These are phyloP conservation scores for Pseudocercospora fuligena DNA, from an alignment of 2,329 filamentous ascomycete genomes.

Conservation along the genomic window DNA sequence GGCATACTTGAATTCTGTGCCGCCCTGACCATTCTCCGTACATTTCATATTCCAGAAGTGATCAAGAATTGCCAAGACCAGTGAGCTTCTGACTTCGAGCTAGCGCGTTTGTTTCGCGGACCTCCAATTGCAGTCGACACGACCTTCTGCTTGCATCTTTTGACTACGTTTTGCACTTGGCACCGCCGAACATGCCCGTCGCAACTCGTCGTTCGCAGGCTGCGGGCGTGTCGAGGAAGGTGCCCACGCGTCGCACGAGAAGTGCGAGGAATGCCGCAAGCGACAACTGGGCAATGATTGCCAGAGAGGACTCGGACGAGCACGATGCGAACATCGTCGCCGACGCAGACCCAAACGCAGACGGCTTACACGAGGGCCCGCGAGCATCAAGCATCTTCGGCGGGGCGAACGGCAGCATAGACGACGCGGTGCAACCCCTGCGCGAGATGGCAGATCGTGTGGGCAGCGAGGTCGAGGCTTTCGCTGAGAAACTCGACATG, in stretches of 20 bases:
- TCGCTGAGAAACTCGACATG: slow-evolving; percentile 80
- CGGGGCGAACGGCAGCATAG: slow-evolving; percentile 10
- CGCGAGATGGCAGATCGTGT: slow-evolving; percentile 70
- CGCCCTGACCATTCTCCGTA: background rate
- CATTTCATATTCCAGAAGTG: background rate
- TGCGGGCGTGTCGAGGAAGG: slow-evolving; percentile 14
- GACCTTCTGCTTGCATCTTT: background rate
- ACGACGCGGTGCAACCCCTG: slow-evolving; percentile 53
- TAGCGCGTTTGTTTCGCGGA: slow-evolving; percentile 1
- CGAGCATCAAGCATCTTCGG: background rate
- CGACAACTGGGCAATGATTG: slow-evolving; percentile 15
- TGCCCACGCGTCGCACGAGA: slow-evolving; percentile 20
- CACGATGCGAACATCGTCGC: background rate
- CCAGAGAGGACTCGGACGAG: background rate
- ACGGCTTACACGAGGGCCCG: background rate
- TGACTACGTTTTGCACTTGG: background rate
- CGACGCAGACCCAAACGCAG: background rate
- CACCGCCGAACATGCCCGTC: slow-evolving; percentile 18
- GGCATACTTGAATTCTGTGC: background rate
- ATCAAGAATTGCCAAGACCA: background rate
- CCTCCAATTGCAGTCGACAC: background rate
- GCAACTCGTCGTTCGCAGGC: slow-evolving; percentile 17
- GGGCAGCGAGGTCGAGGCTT: slow-evolving; percentile 82
- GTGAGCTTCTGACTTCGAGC: background rate
- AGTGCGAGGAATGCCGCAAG: background rate